Base-by-base conservation (phyloP, 805 yeast genomes). In the Wickerhamiella spandovensis region DNA sequence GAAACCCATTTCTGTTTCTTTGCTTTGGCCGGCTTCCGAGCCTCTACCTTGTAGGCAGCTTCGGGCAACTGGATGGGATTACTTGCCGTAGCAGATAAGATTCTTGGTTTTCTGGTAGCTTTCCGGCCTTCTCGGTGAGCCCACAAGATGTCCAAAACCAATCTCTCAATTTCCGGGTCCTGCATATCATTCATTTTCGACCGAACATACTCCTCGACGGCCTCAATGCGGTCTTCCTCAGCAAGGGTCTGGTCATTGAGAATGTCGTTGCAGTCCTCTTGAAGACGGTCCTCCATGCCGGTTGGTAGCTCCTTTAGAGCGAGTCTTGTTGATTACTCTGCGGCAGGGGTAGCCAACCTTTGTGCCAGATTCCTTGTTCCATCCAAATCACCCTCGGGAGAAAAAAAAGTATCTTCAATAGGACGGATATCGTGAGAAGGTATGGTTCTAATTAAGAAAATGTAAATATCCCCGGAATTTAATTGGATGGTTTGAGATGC, bases 201-300 rank as follows among this genome's bases (percentile, higher is more conserved):
- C 3, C 50, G 48, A 30, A 70, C 71, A 1, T 67, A 54, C 10
- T 59, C 64, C 47, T 71, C 73, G 12, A 71, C 58, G 46, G 51
- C 49, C 52, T 70, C 74, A 17, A 71, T 64, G 35, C 64, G 62
- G 46, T 69, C 72, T 51, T 71, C 75, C 51, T 71, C 74, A 15
- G 60, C 54, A 2, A 62, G 24, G 5, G 47, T 28, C 5, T 53
- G 53, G 46, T 68, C 64, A 42, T 67, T 65, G 41, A 71, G 58
- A 18, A 69, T 55, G 4, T 41, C 54, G 47, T 65, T 61, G 53
- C 72, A 69, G 24, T 39, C 43, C 13, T 20, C 22, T 17, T 39
- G 43, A 17, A 39, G 15, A 18, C 7, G 24, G 47, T n/a, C 39
- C 20, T 35, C 39, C 39, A 35, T 35, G 13, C 9, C 20, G 6